Evolutionary conservation across 164 flowering plant species (phyloP).

Genomic region (Annona squamosa): DNA sequence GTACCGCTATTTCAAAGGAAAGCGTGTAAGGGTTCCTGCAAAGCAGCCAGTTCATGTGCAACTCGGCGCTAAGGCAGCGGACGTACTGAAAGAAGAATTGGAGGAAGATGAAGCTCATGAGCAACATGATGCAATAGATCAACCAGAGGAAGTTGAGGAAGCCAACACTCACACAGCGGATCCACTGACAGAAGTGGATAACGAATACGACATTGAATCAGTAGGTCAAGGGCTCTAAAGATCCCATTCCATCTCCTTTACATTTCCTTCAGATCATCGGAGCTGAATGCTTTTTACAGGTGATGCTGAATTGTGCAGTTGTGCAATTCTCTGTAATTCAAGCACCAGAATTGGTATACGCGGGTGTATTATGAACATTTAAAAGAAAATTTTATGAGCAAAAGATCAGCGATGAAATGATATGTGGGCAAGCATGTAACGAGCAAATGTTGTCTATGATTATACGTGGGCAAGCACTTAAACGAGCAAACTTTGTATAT

Average conservation of each 20-base stretch:
- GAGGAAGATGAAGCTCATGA: slow-evolving; percentile 1
- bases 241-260: neutral
- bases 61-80: neutral
- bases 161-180: neutral
- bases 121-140: neutral
- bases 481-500: no score
- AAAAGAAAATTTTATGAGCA: no score
- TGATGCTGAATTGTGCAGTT: no score
- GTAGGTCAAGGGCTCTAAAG: neutral
- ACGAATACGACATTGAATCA: neutral
- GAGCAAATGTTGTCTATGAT: no score
- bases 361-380: no score
- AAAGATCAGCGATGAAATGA: no score
- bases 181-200: neutral
- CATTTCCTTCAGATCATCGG: neutral
- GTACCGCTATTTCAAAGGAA: slow-evolving; percentile 68
- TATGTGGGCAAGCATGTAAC: no score
- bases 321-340: no score
- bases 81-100: neutral
- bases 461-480: no score
- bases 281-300: neutral
- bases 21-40: slow-evolving; percentile 52
- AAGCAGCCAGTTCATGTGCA: slow-evolving; percentile 16
- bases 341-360: no score
- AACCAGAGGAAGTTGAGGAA: slow-evolving; percentile 6